Evolutionary conservation across 768 basidiomycete genomes (phyloP).

Genomic region (Jaapia argillacea): DNA sequence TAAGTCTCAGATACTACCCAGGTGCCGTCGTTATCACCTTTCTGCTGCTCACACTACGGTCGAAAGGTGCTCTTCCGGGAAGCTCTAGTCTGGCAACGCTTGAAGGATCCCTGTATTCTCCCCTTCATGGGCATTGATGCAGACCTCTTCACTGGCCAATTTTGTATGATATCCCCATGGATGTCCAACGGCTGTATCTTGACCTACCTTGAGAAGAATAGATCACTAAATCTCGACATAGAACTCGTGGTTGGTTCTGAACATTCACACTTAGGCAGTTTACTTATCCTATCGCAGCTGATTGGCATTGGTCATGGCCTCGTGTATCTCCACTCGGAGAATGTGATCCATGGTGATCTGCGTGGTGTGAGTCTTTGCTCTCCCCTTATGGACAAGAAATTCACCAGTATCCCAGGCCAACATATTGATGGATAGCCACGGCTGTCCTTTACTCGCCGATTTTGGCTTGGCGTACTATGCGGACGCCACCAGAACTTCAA

Average conservation of each 20-base stretch:
- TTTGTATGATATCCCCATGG: background rate
- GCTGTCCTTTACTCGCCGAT: background rate
- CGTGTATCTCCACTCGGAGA: constrained; percentile 2
- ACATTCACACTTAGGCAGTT: too few species aligned
- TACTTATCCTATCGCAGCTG: too few species aligned
- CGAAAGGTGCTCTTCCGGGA: background rate
- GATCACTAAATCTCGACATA: too few species aligned
- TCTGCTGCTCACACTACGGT: too few species aligned
- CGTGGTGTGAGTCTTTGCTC: background rate
- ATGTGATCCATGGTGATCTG: constrained; percentile 4
- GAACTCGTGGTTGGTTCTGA: too few species aligned
- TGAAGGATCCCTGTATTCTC: background rate
- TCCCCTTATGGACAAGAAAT: too few species aligned
- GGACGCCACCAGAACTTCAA: background rate
- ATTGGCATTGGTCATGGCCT: background rate
- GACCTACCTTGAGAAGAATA: too few species aligned
- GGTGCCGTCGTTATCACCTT: too few species aligned
- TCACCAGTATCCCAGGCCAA: too few species aligned
- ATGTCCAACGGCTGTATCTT: background rate
- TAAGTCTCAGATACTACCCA: too few species aligned
- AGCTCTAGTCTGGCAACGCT: background rate
- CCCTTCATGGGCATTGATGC: background rate
- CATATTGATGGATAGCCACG: background rate
- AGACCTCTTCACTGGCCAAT: background rate
- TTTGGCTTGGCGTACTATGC: background rate